These are phyloP conservation scores for Fusarium siculi DNA, from an alignment of 2,329 filamentous ascomycete species.

Conservation along the genomic window DNA sequence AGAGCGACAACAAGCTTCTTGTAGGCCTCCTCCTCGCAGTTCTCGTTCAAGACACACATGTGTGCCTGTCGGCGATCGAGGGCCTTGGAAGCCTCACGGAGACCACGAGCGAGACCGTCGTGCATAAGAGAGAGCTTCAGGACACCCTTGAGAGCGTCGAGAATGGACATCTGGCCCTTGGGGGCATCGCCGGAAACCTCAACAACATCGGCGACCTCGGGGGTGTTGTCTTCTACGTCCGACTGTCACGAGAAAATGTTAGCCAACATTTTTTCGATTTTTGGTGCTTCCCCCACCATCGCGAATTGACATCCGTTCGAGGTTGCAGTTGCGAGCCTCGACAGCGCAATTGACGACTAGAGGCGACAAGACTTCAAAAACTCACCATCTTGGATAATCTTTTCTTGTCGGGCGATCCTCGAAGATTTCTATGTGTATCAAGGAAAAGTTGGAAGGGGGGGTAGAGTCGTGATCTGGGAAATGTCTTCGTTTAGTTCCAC, in stretches of 20 bases:
- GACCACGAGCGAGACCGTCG: conserved; percentile 97
- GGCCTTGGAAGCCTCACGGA: conserved; percentile 98
- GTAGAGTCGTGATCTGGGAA: conserved; percentile 47
- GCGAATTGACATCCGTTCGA: conserved; percentile 13
- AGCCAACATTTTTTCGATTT: conserved; percentile 28
- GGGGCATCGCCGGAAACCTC: conserved; percentile 93
- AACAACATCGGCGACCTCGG: conserved; percentile 87
- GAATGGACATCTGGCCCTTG: conserved; percentile 96
- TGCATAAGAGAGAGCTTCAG: conserved; percentile 99
- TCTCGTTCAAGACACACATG: conserved; percentile 99
- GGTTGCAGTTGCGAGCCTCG: not conserved
- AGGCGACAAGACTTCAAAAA: conserved; percentile 32
- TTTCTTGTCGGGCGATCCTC: conserved; percentile 73
- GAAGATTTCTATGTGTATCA: conserved; percentile 64
- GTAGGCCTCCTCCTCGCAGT: conserved; percentile 99
- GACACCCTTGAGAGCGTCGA: conserved; percentile 98
- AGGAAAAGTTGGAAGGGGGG: conserved; percentile 42
- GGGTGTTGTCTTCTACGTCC: conserved; percentile 99
- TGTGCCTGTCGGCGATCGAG: conserved; percentile 98
- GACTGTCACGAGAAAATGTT: conserved; percentile 67
- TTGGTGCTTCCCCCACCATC: conserved; percentile 15
- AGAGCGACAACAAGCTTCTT: conserved; percentile 99
- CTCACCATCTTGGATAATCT: conserved; percentile 69
- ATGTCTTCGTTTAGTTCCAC: conserved; percentile 47
- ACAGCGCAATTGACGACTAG: conserved; percentile 33